Evolutionary conservation across 176 grass and related monocot genomes (phyloP), one percentile per base, ranked within the genome.

Genomic region (Saccharum spontaneum): DNA sequence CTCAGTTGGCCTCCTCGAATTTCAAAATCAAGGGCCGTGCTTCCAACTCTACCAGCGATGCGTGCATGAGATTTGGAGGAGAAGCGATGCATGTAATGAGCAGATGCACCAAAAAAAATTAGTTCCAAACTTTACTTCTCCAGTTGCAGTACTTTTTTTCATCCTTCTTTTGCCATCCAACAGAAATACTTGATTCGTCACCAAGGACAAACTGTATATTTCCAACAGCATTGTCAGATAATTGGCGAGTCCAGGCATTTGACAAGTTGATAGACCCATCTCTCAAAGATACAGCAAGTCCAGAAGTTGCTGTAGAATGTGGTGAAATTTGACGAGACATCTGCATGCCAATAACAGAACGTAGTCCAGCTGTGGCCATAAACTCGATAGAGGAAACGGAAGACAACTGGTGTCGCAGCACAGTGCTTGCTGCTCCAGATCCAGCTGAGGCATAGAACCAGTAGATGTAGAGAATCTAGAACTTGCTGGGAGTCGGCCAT

Each of bases 201-300:
- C 97, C 93, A 66, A 99, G 88, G 79, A 94, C 90, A 86, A 99
- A 93, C 82, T 99, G 90, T 88, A 99, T 99, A 92, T 94, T 92
- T 64, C 91, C 97, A 79, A 96, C 86, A 86, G 84, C 77, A 73
- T 90, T 72, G 65, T 99, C 97, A 84, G 93, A 92, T 83, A 99
- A 75, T 90, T 96, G 93, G 73, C 97, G 91, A 82, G 88, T 92
- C 97, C 97, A 99, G 28, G 86, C 87, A 84, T 99, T 99, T 69
- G 97, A 94, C 48, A 99, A 88, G 76, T 96, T 96, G 62, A 96
- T 76, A 82, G 93, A 99, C 54, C 97, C 97, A 75, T 99, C 97
- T 82, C 88, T 90, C 79, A 99, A 86, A 68, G 93, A 99, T 79
- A 99, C 36, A 76, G 84, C 65, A 71, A 99, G 71, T 71, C 93